Conservation (phyloP, 2,329 filamentous ascomycete species). For the Aspergillus ochraceus region DNA sequence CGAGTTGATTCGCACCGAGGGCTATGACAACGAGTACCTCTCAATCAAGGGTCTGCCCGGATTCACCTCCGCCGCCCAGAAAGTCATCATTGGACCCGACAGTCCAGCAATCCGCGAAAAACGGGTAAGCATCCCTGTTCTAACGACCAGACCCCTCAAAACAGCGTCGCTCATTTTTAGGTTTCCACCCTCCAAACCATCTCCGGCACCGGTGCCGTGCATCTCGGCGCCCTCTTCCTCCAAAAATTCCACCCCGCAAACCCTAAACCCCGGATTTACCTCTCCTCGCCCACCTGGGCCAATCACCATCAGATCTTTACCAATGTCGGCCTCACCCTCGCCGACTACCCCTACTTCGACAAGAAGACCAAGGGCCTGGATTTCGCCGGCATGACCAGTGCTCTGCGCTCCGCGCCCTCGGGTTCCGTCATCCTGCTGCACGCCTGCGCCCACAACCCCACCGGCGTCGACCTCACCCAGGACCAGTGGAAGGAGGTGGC, state of each 20-base stretch:
- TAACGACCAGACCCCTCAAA: background rate
- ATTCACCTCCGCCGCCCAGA: constrained; percentile 87
- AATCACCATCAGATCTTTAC: constrained; percentile 99
- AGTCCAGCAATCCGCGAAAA: constrained; percentile 83
- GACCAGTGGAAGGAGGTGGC: constrained; percentile 95
- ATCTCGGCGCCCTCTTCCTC: constrained; percentile 91
- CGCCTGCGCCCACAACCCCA: constrained; percentile 97
- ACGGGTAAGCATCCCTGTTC: constrained; percentile 53
- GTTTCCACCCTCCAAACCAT: constrained; percentile 85
- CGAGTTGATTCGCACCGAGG: constrained; percentile 82
- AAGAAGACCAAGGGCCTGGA: constrained; percentile 86
- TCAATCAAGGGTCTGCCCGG: constrained; percentile 85
- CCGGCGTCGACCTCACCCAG: constrained; percentile 88
- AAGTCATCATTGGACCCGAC: constrained; percentile 77
- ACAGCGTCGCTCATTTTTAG: constrained; percentile 29
- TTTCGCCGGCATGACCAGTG: constrained; percentile 79
- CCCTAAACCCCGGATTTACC: constrained; percentile 73
- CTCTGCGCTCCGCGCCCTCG: constrained; percentile 69
- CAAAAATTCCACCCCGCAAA: constrained; percentile 75
- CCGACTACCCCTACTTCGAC: constrained; percentile 91
- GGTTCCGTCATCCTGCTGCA: constrained; percentile 88
- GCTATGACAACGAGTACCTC: constrained; percentile 96
- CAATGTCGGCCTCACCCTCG: constrained; percentile 78
- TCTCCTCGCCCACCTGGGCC: constrained; percentile 95
- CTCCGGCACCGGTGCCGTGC: constrained; percentile 93